phyloP scores from a whole-genome alignment of 345 rosid genomes.

The Euphorbia lathyris region DNA sequence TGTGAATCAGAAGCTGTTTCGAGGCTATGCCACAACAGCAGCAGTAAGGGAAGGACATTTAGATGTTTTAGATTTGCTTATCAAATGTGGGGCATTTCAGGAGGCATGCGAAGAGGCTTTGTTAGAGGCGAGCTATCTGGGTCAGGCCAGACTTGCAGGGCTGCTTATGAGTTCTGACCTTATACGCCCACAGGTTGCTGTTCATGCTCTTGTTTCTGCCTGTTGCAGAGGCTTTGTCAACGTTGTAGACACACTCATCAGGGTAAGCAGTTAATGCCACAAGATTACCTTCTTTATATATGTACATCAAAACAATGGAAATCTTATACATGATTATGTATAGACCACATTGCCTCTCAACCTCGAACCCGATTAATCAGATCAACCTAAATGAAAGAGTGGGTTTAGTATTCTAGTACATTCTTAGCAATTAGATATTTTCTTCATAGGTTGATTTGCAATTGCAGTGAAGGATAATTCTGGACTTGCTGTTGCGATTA shows the following conservation, averaged over 20 bases:
- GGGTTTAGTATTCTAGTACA: neutral
- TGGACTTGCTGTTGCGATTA: too few species aligned
- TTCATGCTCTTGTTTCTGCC: slow-evolving; percentile 29
- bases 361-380: too few species aligned
- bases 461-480: neutral
- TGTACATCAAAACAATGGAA: too few species aligned
- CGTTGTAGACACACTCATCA: slow-evolving; percentile 24
- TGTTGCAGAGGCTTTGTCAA: slow-evolving; percentile 24
- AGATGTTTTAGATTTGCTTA: slow-evolving; percentile 17
- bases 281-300: too few species aligned
- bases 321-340: too few species aligned
- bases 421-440: neutral
- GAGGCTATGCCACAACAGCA: slow-evolving; percentile 30
- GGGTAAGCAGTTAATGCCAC: slow-evolving; percentile 11
- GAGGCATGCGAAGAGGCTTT: slow-evolving; percentile 34
- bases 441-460: neutral
- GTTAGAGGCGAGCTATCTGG: slow-evolving; percentile 27
- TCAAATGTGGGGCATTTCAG: slow-evolving; percentile 28
- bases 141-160: slow-evolving; percentile 20
- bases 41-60: slow-evolving; percentile 32
- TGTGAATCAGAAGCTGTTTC: slow-evolving; percentile 29
- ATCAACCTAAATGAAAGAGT: neutral
- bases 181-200: slow-evolving; percentile 27
- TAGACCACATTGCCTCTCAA: too few species aligned
- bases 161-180: slow-evolving; percentile 22